Base-by-base conservation (phyloP, 495 filamentous ascomycete genomes). In the Tuber melanosporum region DNA sequence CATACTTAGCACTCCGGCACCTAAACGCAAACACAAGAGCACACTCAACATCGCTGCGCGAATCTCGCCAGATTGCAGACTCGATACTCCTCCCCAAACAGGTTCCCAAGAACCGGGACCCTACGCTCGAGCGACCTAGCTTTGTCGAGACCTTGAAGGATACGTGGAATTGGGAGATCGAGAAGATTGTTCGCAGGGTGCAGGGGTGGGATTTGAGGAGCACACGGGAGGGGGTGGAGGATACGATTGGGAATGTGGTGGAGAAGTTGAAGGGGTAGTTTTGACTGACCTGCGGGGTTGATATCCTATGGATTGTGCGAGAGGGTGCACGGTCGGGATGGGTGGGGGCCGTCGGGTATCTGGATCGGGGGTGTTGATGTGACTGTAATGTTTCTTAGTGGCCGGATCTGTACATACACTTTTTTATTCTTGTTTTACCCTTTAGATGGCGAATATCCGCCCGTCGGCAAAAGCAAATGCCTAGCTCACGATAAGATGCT, bases 1-100 rank as follows among this genome's bases (percentile, higher is more conserved):
- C 95, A 82, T 97, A 96, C 87, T 89, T 98, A 72, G 89, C 91
- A 73, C 84, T 97, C 42, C 86, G 90, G 83, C 85, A 92, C 10
- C 94, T 98, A 86, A 88, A 90, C 46, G 88, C 92, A 89, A 82
- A 92, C 94, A 80, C 84, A 88, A 88, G 90, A 52, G 88, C 92
- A 89, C 82, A 92, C 94, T 80, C 84, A 88, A 77, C 83, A 46
- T 80, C 89, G 71, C 91, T 98, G 19, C 92, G 90, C 75, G 89
- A 91, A 78, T 91, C 94, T 93, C 46, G 89, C 89, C 76, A 83
- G 85, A 79, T 85, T 91, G 71, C 84, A 77, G 85, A 85, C 77
- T 89, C 86, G 76, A 85, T 88, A 77, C 75, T 88, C 78, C 79
- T 87, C 79, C 80, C 86, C 36, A 66, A 82, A n/a, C 80, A 82